Percentiles rank a stretch among this genome's conserved stretches.
phyloP scores from a whole-genome alignment of 768 basidiomycete species.

The Boletus sp. region DNA sequence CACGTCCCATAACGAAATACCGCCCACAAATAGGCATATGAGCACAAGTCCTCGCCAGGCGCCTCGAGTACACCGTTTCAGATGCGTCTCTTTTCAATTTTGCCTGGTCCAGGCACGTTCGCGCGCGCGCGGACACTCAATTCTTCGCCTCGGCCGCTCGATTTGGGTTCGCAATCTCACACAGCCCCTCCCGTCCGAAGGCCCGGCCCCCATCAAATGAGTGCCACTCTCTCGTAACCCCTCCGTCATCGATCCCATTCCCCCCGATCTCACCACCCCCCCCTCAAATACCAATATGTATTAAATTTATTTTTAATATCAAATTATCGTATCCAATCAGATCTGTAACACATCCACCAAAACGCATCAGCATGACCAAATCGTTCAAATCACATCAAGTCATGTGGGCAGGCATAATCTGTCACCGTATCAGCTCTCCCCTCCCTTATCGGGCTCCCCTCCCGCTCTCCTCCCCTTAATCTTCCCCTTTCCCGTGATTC shows the following conservation, averaged over 20 bases:
- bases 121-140: slow-evolving; percentile 25
- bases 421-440: slow-evolving; percentile 18
- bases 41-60: slow-evolving; percentile 2
- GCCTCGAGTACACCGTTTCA: slow-evolving; percentile 32
- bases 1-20: slow-evolving; percentile 16
- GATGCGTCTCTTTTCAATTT: slow-evolving; percentile 27
- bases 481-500: slow-evolving; percentile 46
- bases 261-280: neutral
- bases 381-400: slow-evolving; percentile 18
- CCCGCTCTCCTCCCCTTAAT: slow-evolving; percentile 29
- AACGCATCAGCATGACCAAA: neutral
- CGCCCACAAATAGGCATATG: slow-evolving; percentile 28
- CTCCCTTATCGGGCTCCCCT: slow-evolving; percentile 15
- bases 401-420: slow-evolving; percentile 33
- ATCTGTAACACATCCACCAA: slow-evolving; percentile 4
- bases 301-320: slow-evolving; percentile 10
- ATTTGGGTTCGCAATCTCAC: slow-evolving; percentile 20
- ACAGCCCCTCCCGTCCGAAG: slow-evolving; percentile 25
- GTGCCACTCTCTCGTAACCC: slow-evolving; percentile 20
- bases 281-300: slow-evolving; percentile 3
- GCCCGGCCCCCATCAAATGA: slow-evolving; percentile 16
- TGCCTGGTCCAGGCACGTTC: slow-evolving; percentile 24
- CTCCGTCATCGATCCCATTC: slow-evolving; percentile 16
- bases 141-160: slow-evolving; percentile 16
- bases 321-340: slow-evolving; percentile 7